Base-by-base conservation (phyloP, 176 grass and related monocot species). In the Triticum dicoccoides region DNA sequence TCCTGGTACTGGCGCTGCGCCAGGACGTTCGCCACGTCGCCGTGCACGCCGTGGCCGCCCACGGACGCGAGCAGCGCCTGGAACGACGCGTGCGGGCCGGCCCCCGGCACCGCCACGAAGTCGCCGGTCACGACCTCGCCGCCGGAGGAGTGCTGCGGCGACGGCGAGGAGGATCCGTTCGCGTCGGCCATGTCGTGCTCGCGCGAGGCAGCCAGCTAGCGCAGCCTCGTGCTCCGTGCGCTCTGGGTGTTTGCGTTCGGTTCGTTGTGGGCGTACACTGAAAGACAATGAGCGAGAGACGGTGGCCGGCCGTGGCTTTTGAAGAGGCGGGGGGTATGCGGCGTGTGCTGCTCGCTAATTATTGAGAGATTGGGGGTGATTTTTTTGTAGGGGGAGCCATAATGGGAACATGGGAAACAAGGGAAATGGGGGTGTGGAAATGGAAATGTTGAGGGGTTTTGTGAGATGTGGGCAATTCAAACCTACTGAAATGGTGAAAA, bases 181-280 rank as follows among this genome's bases (percentile, higher is more conserved):
- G 81, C 61, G 45, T 91, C 86, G 80, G 89, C 85, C 85, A 91
- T 88, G 76, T 6, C 35, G 78, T 41, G 41, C 41, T 42, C 30
- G 65, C 52, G 5, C 52, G 30, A 20, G 65, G 70, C 15, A 47
- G 88, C 49, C 62, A 80, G 59, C 42, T 68, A 12, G n/a, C 72
- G 8, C 23, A 42, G 25, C 72, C 24, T 41, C 15, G 69, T 21
- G 11, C 41, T 14, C 67, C 35, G 67, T 59, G 54, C 54, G 67
- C 34, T 9, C 67, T 70, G 34, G 38, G 66, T 69, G 38, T 65
- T 37, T 89, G 9, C 37, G 39, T 65, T 76, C 6, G 15, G 39
- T 24, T 65, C 18, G 65, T 25, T 78, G 38, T 81, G 78, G 69
- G 41, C 23, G 8, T 59, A 44, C 4, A 73, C 41, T 25, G 79